These are phyloP conservation scores for Dendrobium officinale DNA, from an alignment of 106 monocot genomes.

Conservation along the genomic window DNA sequence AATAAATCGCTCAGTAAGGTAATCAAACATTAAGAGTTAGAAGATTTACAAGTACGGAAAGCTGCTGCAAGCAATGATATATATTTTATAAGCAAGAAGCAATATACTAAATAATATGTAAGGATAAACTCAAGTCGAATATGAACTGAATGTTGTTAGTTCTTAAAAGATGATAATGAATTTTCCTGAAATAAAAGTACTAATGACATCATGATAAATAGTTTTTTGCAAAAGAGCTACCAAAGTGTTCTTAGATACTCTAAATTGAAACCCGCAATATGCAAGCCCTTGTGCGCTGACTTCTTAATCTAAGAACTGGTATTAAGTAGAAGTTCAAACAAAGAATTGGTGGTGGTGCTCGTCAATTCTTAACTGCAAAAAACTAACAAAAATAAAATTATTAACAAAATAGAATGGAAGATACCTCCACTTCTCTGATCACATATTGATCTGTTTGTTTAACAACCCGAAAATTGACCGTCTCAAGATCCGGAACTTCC, in stretches of 20 bases:
- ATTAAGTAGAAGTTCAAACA: neutral
- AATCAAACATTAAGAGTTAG: neutral
- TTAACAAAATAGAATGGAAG: neutral
- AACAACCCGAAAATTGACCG: constrained; percentile 44
- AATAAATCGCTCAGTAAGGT: neutral
- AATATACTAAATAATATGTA: too few species aligned
- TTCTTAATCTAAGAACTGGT: too few species aligned
- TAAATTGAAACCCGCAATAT: too few species aligned
- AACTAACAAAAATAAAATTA: neutral
- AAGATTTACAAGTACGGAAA: neutral
- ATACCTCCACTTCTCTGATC: constrained; percentile 83
- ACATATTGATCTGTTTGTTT: constrained; percentile 52
- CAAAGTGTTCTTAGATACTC: too few species aligned
- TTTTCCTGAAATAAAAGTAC: too few species aligned
- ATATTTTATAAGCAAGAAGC: neutral
- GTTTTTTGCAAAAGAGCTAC: too few species aligned
- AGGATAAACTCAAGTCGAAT: too few species aligned
- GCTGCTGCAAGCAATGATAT: neutral
- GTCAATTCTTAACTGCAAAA: neutral
- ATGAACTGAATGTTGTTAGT: too few species aligned
- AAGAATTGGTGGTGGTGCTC: neutral
- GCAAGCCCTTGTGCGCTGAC: too few species aligned
- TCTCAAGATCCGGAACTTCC: constrained; percentile 74
- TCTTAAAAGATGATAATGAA: too few species aligned
- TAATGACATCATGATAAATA: too few species aligned